Evolutionary conservation across 495 filamentous ascomycete species (phyloP).

Genomic region (Penicillium desertorum): DNA sequence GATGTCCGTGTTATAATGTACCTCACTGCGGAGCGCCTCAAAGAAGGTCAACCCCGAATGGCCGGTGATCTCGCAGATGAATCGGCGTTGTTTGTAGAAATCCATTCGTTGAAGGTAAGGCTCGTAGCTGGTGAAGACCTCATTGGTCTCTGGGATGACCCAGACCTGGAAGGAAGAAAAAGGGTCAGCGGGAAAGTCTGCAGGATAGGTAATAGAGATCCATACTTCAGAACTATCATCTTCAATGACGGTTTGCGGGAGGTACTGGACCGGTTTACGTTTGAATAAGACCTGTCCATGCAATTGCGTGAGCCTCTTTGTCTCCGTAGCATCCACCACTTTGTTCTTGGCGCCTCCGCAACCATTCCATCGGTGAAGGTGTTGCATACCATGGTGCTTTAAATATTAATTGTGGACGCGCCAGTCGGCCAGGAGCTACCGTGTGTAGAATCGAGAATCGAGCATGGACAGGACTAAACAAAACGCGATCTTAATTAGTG

Average conservation of each 20-base stretch:
- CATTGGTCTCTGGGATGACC: conserved; percentile 84
- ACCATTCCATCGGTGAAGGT: neutral
- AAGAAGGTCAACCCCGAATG: conserved; percentile 93
- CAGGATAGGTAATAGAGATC: conserved; percentile 4
- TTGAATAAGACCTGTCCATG: conserved; percentile 81
- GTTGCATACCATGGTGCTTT: conserved; percentile 43
- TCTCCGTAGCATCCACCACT: conserved; percentile 1
- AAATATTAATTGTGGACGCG: conserved; percentile 24
- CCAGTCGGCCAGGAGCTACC: conserved; percentile 32
- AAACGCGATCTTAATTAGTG: conserved; percentile 23
- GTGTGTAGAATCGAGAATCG: conserved; percentile 15
- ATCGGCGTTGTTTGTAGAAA: conserved; percentile 90
- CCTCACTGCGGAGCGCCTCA: conserved; percentile 90
- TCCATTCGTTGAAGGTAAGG: conserved; percentile 83
- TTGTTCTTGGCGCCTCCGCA: conserved; percentile 8
- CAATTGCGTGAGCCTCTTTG: conserved; percentile 23
- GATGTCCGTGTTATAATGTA: conserved; percentile 43
- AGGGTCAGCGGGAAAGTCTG: conserved; percentile 11
- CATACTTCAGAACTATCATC: conserved; percentile 79
- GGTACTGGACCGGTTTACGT: conserved; percentile 88
- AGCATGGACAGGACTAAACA: conserved; percentile 28
- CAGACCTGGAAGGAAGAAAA: conserved; percentile 64
- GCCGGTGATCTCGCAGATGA: conserved; percentile 93
- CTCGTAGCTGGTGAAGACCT: conserved; percentile 88
- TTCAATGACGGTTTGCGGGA: conserved; percentile 67